Percentiles rank a stretch among this genome's conserved stretches.
These are phyloP conservation scores for Biscogniauxia sp. DNA, from an alignment of 2,329 filamentous ascomycete species.

Conservation along the genomic window DNA sequence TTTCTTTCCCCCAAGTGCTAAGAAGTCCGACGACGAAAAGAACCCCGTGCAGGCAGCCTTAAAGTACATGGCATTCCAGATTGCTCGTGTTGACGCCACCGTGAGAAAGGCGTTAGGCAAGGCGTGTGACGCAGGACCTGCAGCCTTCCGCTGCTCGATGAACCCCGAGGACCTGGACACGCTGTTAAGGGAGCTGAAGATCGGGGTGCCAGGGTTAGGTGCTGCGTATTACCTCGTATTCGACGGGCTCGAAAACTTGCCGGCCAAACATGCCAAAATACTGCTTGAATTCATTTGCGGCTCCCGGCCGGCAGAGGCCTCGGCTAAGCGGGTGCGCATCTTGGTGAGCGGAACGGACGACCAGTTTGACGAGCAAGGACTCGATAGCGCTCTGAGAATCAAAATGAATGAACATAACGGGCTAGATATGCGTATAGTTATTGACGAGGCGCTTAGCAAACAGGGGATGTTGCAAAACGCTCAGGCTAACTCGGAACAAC, in stretches of 20 bases:
- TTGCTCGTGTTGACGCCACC: slow-evolving; percentile 26
- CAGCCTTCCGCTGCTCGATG: slow-evolving; percentile 6
- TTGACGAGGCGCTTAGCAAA: slow-evolving; percentile 17
- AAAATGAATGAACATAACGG: slow-evolving; percentile 18
- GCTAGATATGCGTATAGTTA: slow-evolving; percentile 22
- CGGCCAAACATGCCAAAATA: slow-evolving; percentile 7
- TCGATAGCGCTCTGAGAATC: slow-evolving; percentile 7
- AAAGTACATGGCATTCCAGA: slow-evolving; percentile 30
- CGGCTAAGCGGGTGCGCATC: slow-evolving; percentile 17
- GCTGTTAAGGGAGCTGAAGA: slow-evolving; percentile 22
- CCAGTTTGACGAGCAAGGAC: neutral
- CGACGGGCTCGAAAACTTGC: slow-evolving; percentile 26
- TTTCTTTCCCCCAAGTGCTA: slow-evolving; percentile 24
- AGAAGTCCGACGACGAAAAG: slow-evolving; percentile 23
- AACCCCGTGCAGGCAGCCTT: slow-evolving; percentile 20
- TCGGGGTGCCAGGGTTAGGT: slow-evolving; percentile 15
- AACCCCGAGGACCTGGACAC: slow-evolving; percentile 5
- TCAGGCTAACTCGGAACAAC: slow-evolving; percentile 18
- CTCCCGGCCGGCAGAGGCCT: slow-evolving; percentile 6
- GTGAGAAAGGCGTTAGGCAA: slow-evolving; percentile 21
- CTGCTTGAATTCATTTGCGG: slow-evolving; percentile 17
- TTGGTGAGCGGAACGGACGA: slow-evolving; percentile 20
- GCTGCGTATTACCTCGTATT: slow-evolving; percentile 24
- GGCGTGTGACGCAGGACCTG: slow-evolving; percentile 15
- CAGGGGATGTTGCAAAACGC: slow-evolving; percentile 16